Evolutionary conservation across 2,329 filamentous ascomycete species (phyloP).

Genomic region (Diaporthe vexans): DNA sequence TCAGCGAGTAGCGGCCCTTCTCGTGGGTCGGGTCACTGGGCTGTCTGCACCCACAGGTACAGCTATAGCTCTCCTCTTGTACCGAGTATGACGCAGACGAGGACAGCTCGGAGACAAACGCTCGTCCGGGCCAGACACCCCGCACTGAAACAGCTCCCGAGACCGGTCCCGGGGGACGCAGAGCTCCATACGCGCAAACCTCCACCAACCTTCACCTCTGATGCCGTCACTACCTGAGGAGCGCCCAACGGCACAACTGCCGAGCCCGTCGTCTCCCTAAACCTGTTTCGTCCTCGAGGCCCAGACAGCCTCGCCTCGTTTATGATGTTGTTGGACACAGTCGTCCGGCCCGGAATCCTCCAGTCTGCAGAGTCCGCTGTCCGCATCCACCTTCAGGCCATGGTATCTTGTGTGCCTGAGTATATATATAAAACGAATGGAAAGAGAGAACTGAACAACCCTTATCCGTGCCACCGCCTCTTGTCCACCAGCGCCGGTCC

Average conservation of each 20-base stretch:
- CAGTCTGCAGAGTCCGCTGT: background rate
- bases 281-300: conserved; percentile 16
- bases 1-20: background rate
- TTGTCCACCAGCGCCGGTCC: background rate
- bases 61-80: background rate
- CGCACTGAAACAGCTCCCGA: conserved; percentile 32
- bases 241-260: conserved; percentile 18
- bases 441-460: background rate
- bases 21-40: too few species aligned
- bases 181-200: conserved; percentile 9
- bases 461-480: conserved; percentile 16
- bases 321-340: conserved; percentile 1
- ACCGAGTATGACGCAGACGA: background rate
- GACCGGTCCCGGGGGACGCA: conserved; percentile 7
- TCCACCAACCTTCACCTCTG: background rate
- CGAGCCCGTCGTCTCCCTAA: conserved; percentile 17
- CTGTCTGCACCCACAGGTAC: background rate
- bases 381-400: background rate
- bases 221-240: conserved; percentile 21
- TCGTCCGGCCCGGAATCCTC: conserved; percentile 8
- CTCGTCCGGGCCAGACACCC: background rate
- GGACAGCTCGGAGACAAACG: conserved; percentile 1
- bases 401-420: background rate
- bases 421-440: background rate
- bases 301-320: conserved; percentile 16